phyloP scores from a whole-genome alignment of 1,284 basidiomycete species.

The Clitocybe nebularis region DNA sequence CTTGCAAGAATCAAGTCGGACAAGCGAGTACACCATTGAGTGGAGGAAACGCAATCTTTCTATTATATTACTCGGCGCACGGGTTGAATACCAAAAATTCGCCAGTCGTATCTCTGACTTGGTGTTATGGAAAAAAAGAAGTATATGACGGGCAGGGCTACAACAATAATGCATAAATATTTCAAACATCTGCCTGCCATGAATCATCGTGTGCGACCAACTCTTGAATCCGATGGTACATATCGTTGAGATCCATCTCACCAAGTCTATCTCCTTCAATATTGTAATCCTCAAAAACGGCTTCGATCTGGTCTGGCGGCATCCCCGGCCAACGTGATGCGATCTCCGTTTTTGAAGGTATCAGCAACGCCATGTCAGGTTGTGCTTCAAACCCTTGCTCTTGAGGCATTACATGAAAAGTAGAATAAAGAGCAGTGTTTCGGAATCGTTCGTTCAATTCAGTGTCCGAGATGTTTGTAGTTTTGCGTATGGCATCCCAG shows the following conservation, averaged over 20 bases:
- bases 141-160: too few species aligned
- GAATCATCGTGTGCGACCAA: slow-evolving; percentile 46
- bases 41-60: slow-evolving; percentile 59
- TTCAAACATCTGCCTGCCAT: slow-evolving; percentile 26
- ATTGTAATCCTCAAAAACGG: slow-evolving; percentile 54
- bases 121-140: slow-evolving; percentile 10
- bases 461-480: slow-evolving; percentile 64
- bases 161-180: too few species aligned
- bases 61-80: slow-evolving; percentile 49
- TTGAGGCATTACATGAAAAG: slow-evolving; percentile 48
- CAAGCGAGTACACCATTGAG: slow-evolving; percentile 55
- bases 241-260: slow-evolving; percentile 52
- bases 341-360: slow-evolving; percentile 56
- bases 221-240: slow-evolving; percentile 58
- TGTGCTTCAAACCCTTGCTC: slow-evolving; percentile 47
- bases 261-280: slow-evolving; percentile 53
- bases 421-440: slow-evolving; percentile 65
- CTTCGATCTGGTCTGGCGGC: slow-evolving; percentile 57
- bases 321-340: slow-evolving; percentile 67
- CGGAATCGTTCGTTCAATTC: slow-evolving; percentile 65
- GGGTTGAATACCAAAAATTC: slow-evolving; percentile 45
- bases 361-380: slow-evolving; percentile 49
- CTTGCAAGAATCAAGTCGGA: slow-evolving; percentile 54
- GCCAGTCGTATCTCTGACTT: slow-evolving; percentile 20
- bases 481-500: slow-evolving; percentile 69